Evolutionary conservation across 129 eudicot species (phyloP), one percentile per base, ranked within the genome.

Genomic region (Apium graveolens): DNA sequence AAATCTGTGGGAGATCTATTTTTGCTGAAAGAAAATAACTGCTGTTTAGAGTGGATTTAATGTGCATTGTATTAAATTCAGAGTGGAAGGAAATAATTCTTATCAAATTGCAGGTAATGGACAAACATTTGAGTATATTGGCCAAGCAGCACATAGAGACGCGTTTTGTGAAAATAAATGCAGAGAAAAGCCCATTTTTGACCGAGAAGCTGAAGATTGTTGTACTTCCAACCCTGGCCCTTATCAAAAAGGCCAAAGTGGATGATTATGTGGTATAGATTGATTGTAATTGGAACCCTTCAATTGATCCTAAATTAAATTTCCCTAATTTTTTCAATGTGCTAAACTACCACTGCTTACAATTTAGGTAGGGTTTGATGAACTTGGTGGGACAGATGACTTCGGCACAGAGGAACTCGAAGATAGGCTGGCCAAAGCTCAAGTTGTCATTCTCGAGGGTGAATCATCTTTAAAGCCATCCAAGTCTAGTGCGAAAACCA

Each of bases 111-210:
- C 96, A 95, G 98, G 97, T 95, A 21, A 85, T 95, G 92, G 97
- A 95, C 86, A 95, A 91, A 81, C 97, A 95, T 85, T 65, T 95
- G 86, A 73, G 82, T 75, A 88, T 91, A 81, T 75, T 95, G 85
- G 98, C 98, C 7, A 91, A 91, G 82, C 97, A 91, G 86, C 98
- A 95, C 75, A 84, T 95, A 2, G 98, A 95, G 86, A 95, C 98
- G 1, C 97, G 96, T 39, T 95, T 91, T 82, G 83, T 95, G 79
- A 95, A 91, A 86, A 86, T 95, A 42, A 88, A 95, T 68, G 98
- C 98, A 11, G 98, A 95, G 86, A 95, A 95, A 90, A 91, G 96
- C 39, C 98, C 90, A 26, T 95, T 90, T 82, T 84, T 95, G 85
- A 88, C 92, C 9, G 98, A 91, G 87, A 95, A 90, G 86, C 92